Percentiles rank a stretch among this genome's conserved stretches.
Conservation (phyloP, 805 yeast genomes). For the Helenozyma baotianmanensis region DNA sequence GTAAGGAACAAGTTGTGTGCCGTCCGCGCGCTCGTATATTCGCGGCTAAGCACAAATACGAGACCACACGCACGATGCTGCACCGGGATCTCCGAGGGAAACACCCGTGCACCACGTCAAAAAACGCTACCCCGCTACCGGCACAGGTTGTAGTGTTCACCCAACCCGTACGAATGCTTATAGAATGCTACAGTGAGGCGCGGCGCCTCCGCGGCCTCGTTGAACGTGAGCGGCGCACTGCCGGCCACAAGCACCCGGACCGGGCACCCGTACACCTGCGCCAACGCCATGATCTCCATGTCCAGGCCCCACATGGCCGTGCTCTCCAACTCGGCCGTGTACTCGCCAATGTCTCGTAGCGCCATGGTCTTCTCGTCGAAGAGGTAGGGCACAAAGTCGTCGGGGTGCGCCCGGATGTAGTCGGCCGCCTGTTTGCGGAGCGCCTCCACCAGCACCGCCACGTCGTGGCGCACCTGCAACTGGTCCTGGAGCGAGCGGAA, state of each 20-base stretch:
- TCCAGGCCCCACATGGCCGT: slow-evolving; percentile 98
- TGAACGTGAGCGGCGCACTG: slow-evolving; percentile 58
- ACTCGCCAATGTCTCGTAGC: slow-evolving; percentile 60
- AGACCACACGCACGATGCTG: too few relatives aligned
- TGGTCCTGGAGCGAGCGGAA: slow-evolving; percentile 86
- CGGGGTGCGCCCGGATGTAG: slow-evolving; percentile 59
- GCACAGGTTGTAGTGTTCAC: slow-evolving; percentile 89
- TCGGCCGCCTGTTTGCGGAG: slow-evolving; percentile 63
- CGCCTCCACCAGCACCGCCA: slow-evolving; percentile 37
- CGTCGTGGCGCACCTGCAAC: slow-evolving; percentile 46
- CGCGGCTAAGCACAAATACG: too few relatives aligned
- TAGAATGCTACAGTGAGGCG: slow-evolving; percentile 73
- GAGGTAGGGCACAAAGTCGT: slow-evolving; percentile 75
- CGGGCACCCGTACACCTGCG: slow-evolving; percentile 66
- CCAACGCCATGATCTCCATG: slow-evolving; percentile 78
- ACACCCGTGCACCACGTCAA: too few relatives aligned
- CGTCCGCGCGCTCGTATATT: too few relatives aligned
- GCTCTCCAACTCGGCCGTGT: slow-evolving; percentile 60
- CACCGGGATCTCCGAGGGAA: too few relatives aligned
- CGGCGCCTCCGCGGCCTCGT: slow-evolving; percentile 51
- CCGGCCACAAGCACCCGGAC: slow-evolving; percentile 79
- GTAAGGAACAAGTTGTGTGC: too few relatives aligned
- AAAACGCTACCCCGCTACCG: slow-evolving; percentile 12
- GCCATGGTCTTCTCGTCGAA: slow-evolving; percentile 73
- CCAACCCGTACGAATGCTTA: slow-evolving; percentile 81